These are phyloP conservation scores for Aaosphaeria pasadenensis DNA, from an alignment of 2,329 filamentous ascomycete species.

Conservation along the genomic window DNA sequence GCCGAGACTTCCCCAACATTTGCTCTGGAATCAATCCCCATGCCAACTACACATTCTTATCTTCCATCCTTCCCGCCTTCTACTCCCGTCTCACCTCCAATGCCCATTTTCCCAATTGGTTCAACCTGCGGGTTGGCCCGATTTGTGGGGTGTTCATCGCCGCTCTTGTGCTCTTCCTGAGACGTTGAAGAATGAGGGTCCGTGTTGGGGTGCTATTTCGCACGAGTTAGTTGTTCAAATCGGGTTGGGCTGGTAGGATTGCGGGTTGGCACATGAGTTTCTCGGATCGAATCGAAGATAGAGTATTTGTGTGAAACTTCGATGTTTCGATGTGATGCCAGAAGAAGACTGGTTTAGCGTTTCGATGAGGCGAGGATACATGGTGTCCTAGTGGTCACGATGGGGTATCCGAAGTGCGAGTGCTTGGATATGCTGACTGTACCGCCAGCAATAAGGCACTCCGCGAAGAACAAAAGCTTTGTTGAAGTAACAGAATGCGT, in stretches of 20 bases:
- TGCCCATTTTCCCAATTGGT: constrained; percentile 30
- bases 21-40: background rate
- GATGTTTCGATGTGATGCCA: background rate
- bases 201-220: constrained; percentile 22
- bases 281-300: background rate
- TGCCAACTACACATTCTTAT: constrained; percentile 26
- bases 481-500: no score
- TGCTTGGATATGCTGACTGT: no score
- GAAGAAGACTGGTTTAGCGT: no score
- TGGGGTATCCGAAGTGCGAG: no score
- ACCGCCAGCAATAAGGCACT: no score
- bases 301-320: background rate
- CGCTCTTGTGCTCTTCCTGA: constrained; percentile 18
- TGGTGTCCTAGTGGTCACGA: no score
- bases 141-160: constrained; percentile 37
- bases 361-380: no score
- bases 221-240: constrained; percentile 14
- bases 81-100: constrained; percentile 24
- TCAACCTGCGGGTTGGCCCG: constrained; percentile 34
- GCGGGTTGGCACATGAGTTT: constrained; percentile 17
- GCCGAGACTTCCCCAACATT: no score
- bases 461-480: no score
- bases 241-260: constrained; percentile 19
- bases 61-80: constrained; percentile 21
- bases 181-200: constrained; percentile 32